Conservation (phyloP, 495 filamentous ascomycete genomes). For the Neurospora discreta region DNA sequence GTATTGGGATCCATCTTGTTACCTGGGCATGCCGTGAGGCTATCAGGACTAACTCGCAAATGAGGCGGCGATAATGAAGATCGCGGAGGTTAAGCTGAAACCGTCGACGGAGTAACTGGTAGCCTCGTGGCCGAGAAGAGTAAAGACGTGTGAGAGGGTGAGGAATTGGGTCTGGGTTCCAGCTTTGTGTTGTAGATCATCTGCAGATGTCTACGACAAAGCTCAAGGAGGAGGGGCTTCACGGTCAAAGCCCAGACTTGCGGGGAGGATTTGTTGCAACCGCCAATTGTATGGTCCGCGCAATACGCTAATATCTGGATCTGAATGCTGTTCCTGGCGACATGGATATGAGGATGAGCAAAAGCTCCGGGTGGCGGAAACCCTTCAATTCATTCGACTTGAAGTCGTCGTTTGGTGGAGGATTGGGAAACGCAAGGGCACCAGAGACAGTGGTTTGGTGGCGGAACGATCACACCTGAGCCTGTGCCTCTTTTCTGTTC, state of each 20-base stretch:
- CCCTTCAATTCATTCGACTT: too few relatives aligned
- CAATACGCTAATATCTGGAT: too few relatives aligned
- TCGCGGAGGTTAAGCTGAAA: not conserved
- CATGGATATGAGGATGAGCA: too few relatives aligned
- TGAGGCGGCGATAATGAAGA: not conserved
- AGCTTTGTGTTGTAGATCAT: not conserved
- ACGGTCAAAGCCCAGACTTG: not conserved
- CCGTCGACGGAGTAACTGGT: not conserved
- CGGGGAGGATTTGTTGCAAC: not conserved
- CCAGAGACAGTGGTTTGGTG: not conserved
- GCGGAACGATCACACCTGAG: not conserved
- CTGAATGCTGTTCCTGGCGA: too few relatives aligned
- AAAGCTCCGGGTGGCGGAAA: too few relatives aligned
- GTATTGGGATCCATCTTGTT: slow-evolving; percentile 22
- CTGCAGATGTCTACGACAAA: not conserved
- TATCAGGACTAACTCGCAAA: not conserved
- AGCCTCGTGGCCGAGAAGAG: not conserved
- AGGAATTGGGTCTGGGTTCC: not conserved
- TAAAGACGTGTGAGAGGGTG: not conserved
- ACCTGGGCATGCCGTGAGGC: slow-evolving; percentile 12
- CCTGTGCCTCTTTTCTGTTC: not conserved
- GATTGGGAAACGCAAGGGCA: not conserved
- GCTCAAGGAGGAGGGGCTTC: not conserved
- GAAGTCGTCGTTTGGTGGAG: not conserved
- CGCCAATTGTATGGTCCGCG: too few relatives aligned